These are phyloP conservation scores for Phaffomyces antillensis DNA, from an alignment of 805 yeast species.

Conservation along the genomic window DNA sequence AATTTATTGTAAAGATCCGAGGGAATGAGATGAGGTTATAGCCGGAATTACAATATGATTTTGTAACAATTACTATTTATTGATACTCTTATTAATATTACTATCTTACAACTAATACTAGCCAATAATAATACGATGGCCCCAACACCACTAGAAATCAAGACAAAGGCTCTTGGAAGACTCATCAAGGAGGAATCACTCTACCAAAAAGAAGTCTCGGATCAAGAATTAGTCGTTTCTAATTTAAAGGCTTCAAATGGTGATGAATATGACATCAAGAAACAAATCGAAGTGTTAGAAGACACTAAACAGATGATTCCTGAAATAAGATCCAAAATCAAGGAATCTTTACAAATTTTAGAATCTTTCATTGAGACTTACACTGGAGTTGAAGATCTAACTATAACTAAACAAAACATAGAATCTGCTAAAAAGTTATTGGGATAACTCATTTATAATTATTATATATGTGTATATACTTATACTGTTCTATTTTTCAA, in stretches of 20 bases:
- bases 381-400: conserved; percentile 28
- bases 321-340: conserved; percentile 36
- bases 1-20: too few species aligned
- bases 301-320: conserved; percentile 51
- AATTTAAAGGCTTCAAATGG: conserved; percentile 37
- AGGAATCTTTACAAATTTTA: conserved; percentile 32
- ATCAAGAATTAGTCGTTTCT: conserved; percentile 44
- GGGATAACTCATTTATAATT: neutral
- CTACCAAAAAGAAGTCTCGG: conserved; percentile 52
- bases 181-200: conserved; percentile 58
- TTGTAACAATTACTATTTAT: too few species aligned
- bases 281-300: conserved; percentile 42
- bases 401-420: conserved; percentile 22
- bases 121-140: conserved; percentile 37
- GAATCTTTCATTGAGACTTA: conserved; percentile 32
- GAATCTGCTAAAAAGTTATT: conserved; percentile 22
- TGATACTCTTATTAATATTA: too few species aligned
- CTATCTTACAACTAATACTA: neutral
- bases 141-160: conserved; percentile 66
- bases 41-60: too few species aligned
- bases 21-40: too few species aligned
- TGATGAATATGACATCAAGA: conserved; percentile 62
- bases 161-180: conserved; percentile 60
- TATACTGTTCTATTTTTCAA: conserved; percentile 8
- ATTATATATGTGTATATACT: neutral